Evolutionary conservation across 768 basidiomycete species (phyloP), one percentile per base, ranked within the genome.

Genomic region (Lentinula edodes): DNA sequence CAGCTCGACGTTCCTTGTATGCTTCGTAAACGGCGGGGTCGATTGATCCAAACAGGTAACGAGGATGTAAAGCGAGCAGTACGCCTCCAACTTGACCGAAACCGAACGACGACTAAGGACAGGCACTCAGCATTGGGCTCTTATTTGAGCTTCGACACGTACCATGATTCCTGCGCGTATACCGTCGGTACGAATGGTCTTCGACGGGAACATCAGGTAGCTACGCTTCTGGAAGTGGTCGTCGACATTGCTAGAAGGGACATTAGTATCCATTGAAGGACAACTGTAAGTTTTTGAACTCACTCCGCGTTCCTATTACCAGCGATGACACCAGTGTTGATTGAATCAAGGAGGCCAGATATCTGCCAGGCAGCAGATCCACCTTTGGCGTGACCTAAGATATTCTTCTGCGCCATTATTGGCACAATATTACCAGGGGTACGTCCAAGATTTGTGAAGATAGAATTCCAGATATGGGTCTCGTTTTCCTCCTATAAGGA

Each of bases 361-460:
- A 97, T 85, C 76, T 95, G 93, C 96, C 95, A 98, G 1, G 95
- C 91, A 59, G 96, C 96, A n/a, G 97, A 93, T 63, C 96, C 97
- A 73, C 97, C 97, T 81, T 99, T 99, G 10, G 96, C 89, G 72
- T 99, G 96, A 63, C 97, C 97, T 35, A 96, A 89, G 54, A 99
- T 81, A 73, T 90, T 93, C 83, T 99, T 99, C 75, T 98, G 97
- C 2, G 97, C 94, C 74, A 98, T 90, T 69, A 97, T 87, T 5
- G 97, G 97, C 52, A 96, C 88, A n/a, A 95, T 95, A 73, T 98
- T 98, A 58, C 97, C 96, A 42, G 88, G 85, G 6, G 93, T 92
- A 64, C 97, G 93, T 43, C 86, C 85, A 65, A 98, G 88, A 46
- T 85, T 83, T n/a, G 83, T 85, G 76, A 99, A 90, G 71, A 97